These are phyloP conservation scores for Rhizopogon vesiculosus DNA, from an alignment of 768 basidiomycete genomes.

Conservation along the genomic window DNA sequence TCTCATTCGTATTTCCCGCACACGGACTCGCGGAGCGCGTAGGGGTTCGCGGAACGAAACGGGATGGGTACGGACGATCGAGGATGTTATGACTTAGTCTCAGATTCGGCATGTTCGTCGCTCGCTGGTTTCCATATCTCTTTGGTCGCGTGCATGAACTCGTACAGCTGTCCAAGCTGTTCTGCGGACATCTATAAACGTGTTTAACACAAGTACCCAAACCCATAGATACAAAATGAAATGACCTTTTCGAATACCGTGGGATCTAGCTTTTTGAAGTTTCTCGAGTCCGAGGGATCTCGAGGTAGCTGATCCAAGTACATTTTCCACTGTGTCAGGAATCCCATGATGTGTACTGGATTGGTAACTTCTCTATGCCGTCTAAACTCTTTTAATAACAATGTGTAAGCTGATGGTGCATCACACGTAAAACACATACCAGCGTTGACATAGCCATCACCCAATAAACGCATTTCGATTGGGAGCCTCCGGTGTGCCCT, in stretches of 20 bases:
- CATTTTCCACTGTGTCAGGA: slow-evolving; percentile 91
- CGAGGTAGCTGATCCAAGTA: slow-evolving; percentile 75
- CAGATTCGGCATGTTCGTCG: slow-evolving; percentile 7
- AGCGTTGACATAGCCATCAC: slow-evolving; percentile 81
- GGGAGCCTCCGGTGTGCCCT: slow-evolving; percentile 76
- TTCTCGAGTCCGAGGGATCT: slow-evolving; percentile 33
- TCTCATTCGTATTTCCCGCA: neutral
- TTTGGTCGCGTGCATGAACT: slow-evolving; percentile 89
- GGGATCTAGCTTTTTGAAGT: slow-evolving; percentile 66
- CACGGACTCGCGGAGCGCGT: no score
- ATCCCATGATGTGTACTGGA: slow-evolving; percentile 89
- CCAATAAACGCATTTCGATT: slow-evolving; percentile 75
- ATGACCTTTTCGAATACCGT: slow-evolving; percentile 73
- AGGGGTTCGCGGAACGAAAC: neutral
- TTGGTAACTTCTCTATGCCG: slow-evolving; percentile 77
- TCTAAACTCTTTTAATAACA: slow-evolving; percentile 67
- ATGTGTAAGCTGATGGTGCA: neutral
- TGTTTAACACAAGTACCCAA: neutral
- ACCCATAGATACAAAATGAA: neutral
- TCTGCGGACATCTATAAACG: slow-evolving; percentile 73
- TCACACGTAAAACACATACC: slow-evolving; percentile 33
- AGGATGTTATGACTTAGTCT: neutral
- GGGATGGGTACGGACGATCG: neutral
- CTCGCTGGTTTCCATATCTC: slow-evolving; percentile 73
- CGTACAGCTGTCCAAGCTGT: slow-evolving; percentile 91